Evolutionary conservation across 345 rosid species (phyloP).

Genomic region (Sonneratia alba): DNA sequence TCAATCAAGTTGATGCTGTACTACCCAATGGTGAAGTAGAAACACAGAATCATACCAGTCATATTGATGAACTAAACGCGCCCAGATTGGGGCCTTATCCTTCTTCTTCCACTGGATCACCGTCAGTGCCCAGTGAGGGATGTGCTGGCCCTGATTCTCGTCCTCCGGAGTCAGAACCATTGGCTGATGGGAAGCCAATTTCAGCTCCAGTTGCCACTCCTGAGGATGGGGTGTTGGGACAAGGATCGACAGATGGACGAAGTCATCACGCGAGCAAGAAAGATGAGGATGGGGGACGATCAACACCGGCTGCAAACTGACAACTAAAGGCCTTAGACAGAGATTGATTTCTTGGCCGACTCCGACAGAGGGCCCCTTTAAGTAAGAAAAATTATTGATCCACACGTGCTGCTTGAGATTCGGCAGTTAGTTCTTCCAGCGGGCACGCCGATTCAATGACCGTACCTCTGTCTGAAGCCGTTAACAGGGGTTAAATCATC

Average conservation of each 20-base stretch:
- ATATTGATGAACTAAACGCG: neutral
- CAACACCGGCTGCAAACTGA: neutral
- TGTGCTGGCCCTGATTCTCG: neutral
- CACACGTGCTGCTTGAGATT: too few species aligned
- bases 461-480: neutral
- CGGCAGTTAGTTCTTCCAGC: neutral
- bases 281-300: neutral
- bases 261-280: neutral
- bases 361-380: neutral
- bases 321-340: neutral
- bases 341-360: constrained; percentile 1
- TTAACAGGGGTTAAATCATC: neutral
- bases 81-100: neutral
- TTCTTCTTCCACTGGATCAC: neutral
- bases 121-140: neutral
- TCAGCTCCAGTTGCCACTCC: neutral
- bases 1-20: constrained; percentile 23
- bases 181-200: neutral
- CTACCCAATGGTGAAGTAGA: constrained; percentile 28
- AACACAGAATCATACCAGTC: neutral
- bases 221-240: neutral
- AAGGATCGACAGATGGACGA: neutral
- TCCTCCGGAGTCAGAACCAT: neutral
- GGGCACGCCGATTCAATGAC: neutral
- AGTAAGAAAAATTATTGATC: too few species aligned